A percentile compares a stretch with the other conserved stretches of the same genome.
phyloP scores from a whole-genome alignment of 768 basidiomycete species.

The Leccinum aurantiacum region DNA sequence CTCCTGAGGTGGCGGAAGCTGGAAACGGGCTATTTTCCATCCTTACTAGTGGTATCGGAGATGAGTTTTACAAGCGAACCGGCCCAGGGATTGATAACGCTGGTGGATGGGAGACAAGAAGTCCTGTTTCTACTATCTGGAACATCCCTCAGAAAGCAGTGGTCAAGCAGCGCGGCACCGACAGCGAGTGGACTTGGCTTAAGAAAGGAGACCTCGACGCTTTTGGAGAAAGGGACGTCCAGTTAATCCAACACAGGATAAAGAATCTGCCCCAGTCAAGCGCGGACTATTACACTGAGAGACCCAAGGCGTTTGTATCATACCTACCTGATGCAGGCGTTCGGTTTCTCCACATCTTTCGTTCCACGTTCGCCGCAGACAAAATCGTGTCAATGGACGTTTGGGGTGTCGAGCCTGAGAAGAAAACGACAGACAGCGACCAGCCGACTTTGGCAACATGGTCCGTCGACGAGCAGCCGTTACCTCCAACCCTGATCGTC shows the following conservation, averaged over 20 bases:
- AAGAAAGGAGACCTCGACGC: constrained; percentile 35
- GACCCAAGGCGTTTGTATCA: constrained; percentile 29
- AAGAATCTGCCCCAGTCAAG: constrained; percentile 7
- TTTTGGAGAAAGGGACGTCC: constrained; percentile 43
- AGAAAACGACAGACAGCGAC: constrained; percentile 2
- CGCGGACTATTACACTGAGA: constrained; percentile 8
- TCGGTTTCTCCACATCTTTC: constrained; percentile 40
- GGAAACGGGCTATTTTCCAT: constrained; percentile 47
- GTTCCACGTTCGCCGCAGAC: constrained; percentile 26
- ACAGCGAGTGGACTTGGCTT: constrained; percentile 30
- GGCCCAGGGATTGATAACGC: constrained; percentile 34
- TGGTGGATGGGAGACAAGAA: constrained; percentile 46
- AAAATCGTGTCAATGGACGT: constrained; percentile 14
- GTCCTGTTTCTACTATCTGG: constrained; percentile 43
- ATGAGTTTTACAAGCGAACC: constrained; percentile 42
- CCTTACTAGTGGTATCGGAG: constrained; percentile 55
- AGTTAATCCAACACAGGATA: constrained; percentile 36
- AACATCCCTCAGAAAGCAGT: constrained; percentile 21
- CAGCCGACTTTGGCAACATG: constrained; percentile 41
- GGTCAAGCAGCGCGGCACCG: neutral
- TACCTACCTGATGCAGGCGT: constrained; percentile 48
- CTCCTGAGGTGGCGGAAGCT: constrained; percentile 32
- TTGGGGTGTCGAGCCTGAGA: constrained; percentile 26
- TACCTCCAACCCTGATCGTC: constrained; percentile 39
- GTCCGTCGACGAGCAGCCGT: constrained; percentile 39